Evolutionary conservation across 768 basidiomycete species (phyloP).

Genomic region (Macrolepiota albuminosa): DNA sequence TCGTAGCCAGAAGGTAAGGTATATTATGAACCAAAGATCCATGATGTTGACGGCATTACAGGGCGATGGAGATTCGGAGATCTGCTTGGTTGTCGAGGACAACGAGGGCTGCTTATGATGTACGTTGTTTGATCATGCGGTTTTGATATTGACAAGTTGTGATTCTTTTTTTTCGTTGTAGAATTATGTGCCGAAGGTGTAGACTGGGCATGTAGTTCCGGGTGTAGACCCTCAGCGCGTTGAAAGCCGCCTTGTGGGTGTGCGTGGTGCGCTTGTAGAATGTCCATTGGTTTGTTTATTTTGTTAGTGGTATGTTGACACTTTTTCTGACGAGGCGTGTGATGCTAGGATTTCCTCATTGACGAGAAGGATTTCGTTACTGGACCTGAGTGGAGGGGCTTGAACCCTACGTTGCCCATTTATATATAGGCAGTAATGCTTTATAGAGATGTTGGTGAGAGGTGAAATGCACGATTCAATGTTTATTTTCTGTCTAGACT

Average conservation of each 20-base stretch:
- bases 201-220: constrained; percentile 77
- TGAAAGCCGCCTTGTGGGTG: constrained; percentile 68
- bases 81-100: constrained; percentile 90
- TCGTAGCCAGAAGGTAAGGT: constrained; percentile 64
- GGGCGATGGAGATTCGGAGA: constrained; percentile 95
- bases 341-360: constrained; percentile 77
- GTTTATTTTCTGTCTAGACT: no score
- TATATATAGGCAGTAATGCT: no score
- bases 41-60: constrained; percentile 19
- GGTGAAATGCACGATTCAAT: no score
- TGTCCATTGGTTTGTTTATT: constrained; percentile 55
- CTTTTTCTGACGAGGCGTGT: constrained; percentile 5
- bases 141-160: neutral
- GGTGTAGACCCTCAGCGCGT: constrained; percentile 61
- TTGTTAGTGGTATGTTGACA: neutral
- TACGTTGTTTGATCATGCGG: constrained; percentile 28
- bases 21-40: neutral
- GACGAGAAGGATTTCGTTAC: constrained; percentile 66
- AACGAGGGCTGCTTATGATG: constrained; percentile 79
- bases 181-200: constrained; percentile 71
- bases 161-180: constrained; percentile 23
- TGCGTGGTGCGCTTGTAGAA: constrained; percentile 72
- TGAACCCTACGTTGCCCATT: no score
- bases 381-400: no score
- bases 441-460: no score